Conservation (phyloP, 2,329 filamentous ascomycete species). For the Beauveria pseudobassiana region DNA sequence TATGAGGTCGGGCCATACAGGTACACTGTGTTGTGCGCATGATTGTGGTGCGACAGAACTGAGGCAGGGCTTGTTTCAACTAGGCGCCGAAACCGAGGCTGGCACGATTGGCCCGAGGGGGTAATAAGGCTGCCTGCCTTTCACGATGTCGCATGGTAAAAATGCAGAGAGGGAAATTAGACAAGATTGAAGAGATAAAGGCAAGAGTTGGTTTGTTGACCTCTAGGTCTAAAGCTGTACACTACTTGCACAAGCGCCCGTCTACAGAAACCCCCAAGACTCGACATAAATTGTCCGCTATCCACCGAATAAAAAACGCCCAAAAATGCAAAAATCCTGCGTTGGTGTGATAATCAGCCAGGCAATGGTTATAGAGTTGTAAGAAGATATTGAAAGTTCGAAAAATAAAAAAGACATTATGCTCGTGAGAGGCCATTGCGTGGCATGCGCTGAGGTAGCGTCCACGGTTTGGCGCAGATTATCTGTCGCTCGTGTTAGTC, state of each 20-base stretch:
- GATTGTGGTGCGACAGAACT: not conserved
- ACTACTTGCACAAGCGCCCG: not conserved
- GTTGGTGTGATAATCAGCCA: conserved; percentile 2
- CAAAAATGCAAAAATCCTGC: not conserved
- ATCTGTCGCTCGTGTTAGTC: conserved; percentile 37
- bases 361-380: not conserved
- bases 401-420: not conserved
- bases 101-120: too few species aligned
- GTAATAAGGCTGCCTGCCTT: not conserved
- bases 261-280: conserved; percentile 2
- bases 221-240: not conserved
- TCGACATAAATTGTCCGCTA: not conserved
- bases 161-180: not conserved
- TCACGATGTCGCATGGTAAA: not conserved
- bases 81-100: not conserved
- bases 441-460: conserved; percentile 50
- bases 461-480: conserved; percentile 63
- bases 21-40: not conserved
- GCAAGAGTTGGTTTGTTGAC: not conserved
- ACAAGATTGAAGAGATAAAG: not conserved
- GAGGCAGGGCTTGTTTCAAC: conserved; percentile 7
- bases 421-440: conserved; percentile 15
- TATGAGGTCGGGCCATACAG: not conserved
- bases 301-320: conserved; percentile 1
- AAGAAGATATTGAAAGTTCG: not conserved